Conservation (phyloP, 2,329 filamentous ascomycete species). For the Calonectria ilicicola region DNA sequence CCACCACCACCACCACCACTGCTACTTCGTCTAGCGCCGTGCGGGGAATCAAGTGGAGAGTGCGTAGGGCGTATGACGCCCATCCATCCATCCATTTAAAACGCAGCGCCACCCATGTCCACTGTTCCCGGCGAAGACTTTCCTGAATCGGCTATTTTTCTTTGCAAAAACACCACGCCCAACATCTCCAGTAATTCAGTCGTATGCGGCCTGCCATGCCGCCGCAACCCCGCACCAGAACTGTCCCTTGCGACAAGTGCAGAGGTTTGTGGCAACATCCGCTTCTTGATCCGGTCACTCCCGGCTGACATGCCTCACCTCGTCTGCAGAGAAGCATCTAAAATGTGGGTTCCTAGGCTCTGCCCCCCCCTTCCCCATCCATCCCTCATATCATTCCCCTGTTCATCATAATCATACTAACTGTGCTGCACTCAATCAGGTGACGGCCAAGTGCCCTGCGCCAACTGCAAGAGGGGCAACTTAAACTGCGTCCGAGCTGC, state of each 20-base stretch:
- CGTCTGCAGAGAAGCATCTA: constrained; percentile 25
- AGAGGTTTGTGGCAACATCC: constrained; percentile 15
- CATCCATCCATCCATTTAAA: constrained; percentile 9
- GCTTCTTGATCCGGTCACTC: background rate
- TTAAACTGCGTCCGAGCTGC: constrained; percentile 13
- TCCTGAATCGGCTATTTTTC: constrained; percentile 14
- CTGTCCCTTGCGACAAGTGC: constrained; percentile 31
- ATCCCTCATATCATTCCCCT: too few species aligned
- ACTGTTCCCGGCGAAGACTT: constrained; percentile 26
- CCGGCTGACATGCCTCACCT: background rate
- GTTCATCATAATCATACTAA: too few species aligned
- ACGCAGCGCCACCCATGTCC: constrained; percentile 6
- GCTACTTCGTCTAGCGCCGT: background rate
- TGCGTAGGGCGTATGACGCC: background rate
- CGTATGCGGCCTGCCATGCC: constrained; percentile 6
- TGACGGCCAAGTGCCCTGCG: constrained; percentile 23
- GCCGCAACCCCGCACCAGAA: constrained; percentile 28
- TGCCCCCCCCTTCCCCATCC: too few species aligned
- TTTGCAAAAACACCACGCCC: background rate
- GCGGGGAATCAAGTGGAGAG: constrained; percentile 14
- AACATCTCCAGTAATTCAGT: background rate
- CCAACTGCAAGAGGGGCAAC: constrained; percentile 23
- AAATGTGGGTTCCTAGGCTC: constrained; percentile 23
- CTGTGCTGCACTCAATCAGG: background rate
- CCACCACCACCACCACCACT: too few species aligned